These are phyloP conservation scores for Tetrahymena borealis DNA, from an alignment of 73 alveolate genomes.

Conservation along the genomic window DNA sequence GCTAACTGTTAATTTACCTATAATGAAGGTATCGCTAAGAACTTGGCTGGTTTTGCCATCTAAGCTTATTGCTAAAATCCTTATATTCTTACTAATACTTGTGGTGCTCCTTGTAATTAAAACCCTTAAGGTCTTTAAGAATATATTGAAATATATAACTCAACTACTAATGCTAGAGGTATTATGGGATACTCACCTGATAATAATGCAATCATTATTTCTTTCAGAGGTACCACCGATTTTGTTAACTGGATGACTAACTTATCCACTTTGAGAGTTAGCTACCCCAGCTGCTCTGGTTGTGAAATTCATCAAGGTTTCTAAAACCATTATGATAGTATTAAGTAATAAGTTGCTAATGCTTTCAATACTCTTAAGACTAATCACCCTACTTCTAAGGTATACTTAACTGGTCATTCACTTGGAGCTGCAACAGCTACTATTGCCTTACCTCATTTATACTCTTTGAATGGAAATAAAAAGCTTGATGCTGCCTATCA, in stretches of 20 bases:
- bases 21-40: background rate
- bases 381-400: background rate
- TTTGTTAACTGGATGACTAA: background rate
- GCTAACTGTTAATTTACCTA: too few species aligned
- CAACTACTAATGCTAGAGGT: background rate
- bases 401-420: constrained; percentile 33
- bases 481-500: too few species aligned
- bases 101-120: background rate
- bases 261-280: background rate
- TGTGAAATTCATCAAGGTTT: constrained; percentile 32
- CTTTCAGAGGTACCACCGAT: background rate
- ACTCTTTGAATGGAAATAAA: background rate
- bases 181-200: background rate
- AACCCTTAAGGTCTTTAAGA: background rate
- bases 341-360: background rate
- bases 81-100: background rate
- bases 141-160: background rate
- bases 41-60: background rate
- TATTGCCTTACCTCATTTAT: background rate
- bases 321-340: background rate
- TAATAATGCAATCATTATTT: background rate
- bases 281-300: background rate
- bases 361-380: background rate
- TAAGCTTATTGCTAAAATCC: background rate
- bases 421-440: constrained; percentile 44